A percentile compares a stretch with the other conserved stretches of the same genome.
Conservation (phyloP, 2,329 filamentous ascomycete genomes). For the Colletotrichum sp. region DNA sequence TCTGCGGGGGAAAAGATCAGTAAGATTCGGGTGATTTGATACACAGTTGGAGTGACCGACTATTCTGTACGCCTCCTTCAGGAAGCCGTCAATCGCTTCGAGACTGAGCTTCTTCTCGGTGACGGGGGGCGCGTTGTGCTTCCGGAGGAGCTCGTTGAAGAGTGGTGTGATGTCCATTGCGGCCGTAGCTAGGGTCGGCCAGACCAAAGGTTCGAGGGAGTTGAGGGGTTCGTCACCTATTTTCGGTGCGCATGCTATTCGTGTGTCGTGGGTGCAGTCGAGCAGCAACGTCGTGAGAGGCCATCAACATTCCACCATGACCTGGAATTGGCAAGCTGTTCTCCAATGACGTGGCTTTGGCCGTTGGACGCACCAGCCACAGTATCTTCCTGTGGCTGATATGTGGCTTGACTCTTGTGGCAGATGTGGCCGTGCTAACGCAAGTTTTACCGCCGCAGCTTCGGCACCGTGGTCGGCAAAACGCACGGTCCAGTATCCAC, state of each 20-base stretch:
- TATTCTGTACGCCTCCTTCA: constrained; percentile 94
- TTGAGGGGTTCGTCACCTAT: not conserved
- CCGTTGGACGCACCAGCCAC: not conserved
- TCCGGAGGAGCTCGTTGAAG: constrained; percentile 72
- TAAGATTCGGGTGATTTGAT: not conserved
- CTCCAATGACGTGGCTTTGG: constrained; percentile 22
- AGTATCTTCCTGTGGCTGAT: rapidly evolving
- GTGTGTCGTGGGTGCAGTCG: not conserved
- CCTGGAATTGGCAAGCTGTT: constrained; percentile 7
- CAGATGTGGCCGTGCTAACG: not conserved
- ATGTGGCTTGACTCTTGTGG: not conserved
- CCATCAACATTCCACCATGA: not conserved
- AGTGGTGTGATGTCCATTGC: constrained; percentile 70
- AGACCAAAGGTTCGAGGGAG: not conserved
- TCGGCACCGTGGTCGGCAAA: constrained; percentile 8
- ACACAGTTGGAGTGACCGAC: constrained; percentile 52
- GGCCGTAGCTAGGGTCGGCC: not conserved
- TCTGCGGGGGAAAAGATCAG: constrained; percentile 53
- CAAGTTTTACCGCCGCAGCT: not conserved
- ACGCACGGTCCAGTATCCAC: not conserved
- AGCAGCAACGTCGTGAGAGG: not conserved
- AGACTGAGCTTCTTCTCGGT: constrained; percentile 44
- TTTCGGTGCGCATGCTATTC: not conserved
- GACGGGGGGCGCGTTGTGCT: constrained; percentile 59
- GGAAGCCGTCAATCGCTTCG: constrained; percentile 78